Evolutionary conservation across 2,329 filamentous ascomycete genomes (phyloP).

Genomic region (Nemania sp.): DNA sequence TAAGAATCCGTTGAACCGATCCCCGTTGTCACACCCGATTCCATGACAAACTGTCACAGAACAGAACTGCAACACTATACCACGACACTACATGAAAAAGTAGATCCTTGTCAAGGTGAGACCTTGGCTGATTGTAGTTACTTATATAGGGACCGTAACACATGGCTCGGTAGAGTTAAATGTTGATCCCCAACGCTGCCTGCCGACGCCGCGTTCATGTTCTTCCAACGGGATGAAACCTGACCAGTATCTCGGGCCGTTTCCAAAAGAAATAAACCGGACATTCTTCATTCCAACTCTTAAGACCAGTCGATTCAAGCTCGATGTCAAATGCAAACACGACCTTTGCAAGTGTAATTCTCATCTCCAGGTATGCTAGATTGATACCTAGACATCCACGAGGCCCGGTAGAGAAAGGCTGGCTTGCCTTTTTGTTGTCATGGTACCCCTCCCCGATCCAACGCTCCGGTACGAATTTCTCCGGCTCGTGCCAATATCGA

Average conservation of each 20-base stretch:
- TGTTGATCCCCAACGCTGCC: too few relatives aligned
- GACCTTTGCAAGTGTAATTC: constrained; percentile 13
- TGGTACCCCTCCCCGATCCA: constrained; percentile 23
- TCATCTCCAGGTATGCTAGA: constrained; percentile 22
- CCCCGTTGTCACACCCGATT: too few relatives aligned
- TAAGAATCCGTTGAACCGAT: too few relatives aligned
- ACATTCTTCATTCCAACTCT: constrained; percentile 7
- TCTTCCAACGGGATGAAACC: neutral
- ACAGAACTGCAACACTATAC: too few relatives aligned
- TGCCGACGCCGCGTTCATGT: too few relatives aligned
- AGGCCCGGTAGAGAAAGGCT: constrained; percentile 27
- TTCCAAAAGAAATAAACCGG: constrained; percentile 5
- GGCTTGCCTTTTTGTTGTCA: constrained; percentile 17
- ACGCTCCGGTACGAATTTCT: constrained; percentile 20
- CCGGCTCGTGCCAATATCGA: constrained; percentile 24
- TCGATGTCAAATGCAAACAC: constrained; percentile 3
- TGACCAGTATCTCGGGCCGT: neutral
- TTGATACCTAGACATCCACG: constrained; percentile 35
- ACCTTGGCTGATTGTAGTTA: too few relatives aligned
- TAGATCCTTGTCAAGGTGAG: too few relatives aligned
- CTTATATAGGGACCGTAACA: too few relatives aligned
- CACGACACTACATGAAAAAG: too few relatives aligned
- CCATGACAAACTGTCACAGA: too few relatives aligned
- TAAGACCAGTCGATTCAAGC: constrained; percentile 2
- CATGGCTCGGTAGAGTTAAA: too few relatives aligned